These are phyloP conservation scores for Gardenia jasminoides DNA, from an alignment of 257 asterid species.

Conservation along the genomic window DNA sequence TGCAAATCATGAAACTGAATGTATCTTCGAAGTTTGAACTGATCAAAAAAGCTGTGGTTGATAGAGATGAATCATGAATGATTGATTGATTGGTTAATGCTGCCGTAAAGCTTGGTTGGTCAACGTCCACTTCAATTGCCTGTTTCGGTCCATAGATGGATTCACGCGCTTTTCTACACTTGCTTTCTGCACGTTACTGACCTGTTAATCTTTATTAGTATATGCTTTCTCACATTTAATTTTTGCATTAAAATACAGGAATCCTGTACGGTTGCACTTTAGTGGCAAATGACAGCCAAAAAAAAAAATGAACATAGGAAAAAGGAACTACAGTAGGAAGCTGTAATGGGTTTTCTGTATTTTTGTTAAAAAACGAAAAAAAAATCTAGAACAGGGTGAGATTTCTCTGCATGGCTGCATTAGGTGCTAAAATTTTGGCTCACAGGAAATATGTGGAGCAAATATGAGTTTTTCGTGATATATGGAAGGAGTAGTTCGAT, in stretches of 20 bases:
- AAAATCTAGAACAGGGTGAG: background rate
- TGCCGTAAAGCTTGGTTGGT: conserved; percentile 5
- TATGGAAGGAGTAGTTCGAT: background rate
- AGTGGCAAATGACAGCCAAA: too few species aligned
- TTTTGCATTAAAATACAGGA: background rate
- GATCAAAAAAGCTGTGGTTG: conserved; percentile 10
- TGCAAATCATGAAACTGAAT: background rate
- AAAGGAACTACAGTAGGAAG: background rate
- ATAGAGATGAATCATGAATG: background rate
- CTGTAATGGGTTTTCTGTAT: background rate
- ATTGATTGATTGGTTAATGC: conserved; percentile 11
- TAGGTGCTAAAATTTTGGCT: background rate
- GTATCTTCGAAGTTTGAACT: background rate
- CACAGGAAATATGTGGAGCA: background rate
- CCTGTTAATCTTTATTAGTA: background rate
- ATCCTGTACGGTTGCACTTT: background rate
- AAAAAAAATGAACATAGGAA: too few species aligned
- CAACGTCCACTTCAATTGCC: conserved; percentile 7
- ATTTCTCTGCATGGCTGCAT: background rate
- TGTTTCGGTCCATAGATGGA: background rate
- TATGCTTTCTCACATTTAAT: background rate
- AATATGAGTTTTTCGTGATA: background rate
- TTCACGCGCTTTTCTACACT: conserved; percentile 7
- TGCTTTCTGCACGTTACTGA: background rate
- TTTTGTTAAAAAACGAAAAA: too few species aligned